A percentile compares a stretch with the other conserved stretches of the same genome.
Conservation (phyloP, 495 filamentous ascomycete species). For the Massariosphaeria phaeospora region DNA sequence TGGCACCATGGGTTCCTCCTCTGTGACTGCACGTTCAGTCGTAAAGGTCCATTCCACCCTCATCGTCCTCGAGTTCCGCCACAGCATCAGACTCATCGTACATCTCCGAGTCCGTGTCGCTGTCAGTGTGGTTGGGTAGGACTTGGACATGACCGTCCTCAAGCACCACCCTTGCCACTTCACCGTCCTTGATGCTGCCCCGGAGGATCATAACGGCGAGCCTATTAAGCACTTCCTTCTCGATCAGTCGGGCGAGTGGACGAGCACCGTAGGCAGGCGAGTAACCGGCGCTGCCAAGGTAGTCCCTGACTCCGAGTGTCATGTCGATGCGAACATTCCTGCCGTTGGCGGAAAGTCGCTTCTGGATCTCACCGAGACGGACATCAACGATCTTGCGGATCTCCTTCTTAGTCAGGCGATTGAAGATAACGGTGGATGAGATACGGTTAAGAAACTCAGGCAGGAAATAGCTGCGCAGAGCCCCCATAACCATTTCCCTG, state of each 20-base stretch:
- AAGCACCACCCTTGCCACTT: constrained; percentile 71
- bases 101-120: constrained; percentile 47
- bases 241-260: constrained; percentile 80
- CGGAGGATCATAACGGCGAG: constrained; percentile 85
- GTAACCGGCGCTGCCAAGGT: constrained; percentile 82
- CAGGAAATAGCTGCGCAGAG: constrained; percentile 90
- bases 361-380: constrained; percentile 82
- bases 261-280: constrained; percentile 90
- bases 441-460: constrained; percentile 98
- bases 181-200: constrained; percentile 78
- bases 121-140: constrained; percentile 72
- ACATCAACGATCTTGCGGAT: constrained; percentile 96
- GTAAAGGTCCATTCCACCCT: constrained; percentile 45
- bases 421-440: constrained; percentile 94
- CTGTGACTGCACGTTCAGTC: constrained; percentile 20
- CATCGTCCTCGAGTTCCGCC: constrained; percentile 64
- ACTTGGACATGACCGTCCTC: constrained; percentile 72
- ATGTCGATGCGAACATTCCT: constrained; percentile 75
- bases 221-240: constrained; percentile 92
- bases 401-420: constrained; percentile 80
- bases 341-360: constrained; percentile 71
- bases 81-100: constrained; percentile 66
- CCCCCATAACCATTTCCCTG: constrained; percentile 78
- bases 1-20: no score
- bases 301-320: constrained; percentile 78